Evolutionary conservation across 495 filamentous ascomycete genomes (phyloP).

Genomic region (Penicillium desertorum): DNA sequence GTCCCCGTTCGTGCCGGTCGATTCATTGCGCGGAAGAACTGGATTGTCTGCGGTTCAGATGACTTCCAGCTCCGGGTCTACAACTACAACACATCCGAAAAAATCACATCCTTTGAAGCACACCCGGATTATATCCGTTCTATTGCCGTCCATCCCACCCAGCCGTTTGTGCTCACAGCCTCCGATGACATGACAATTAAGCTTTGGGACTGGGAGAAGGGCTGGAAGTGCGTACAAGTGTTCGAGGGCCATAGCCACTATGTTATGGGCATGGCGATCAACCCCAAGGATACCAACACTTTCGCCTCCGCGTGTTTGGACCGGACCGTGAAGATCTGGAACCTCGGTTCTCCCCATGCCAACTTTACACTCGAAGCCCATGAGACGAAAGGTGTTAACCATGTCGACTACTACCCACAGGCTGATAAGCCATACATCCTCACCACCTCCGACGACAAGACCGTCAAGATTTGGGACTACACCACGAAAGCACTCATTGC

Average conservation of each 20-base stretch:
- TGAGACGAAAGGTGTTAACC: slow-evolving; percentile 97
- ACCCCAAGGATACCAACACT: slow-evolving; percentile 98
- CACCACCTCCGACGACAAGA: slow-evolving; percentile 92
- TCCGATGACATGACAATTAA: slow-evolving; percentile 99
- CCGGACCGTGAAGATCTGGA: slow-evolving; percentile 98
- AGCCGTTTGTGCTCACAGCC: slow-evolving; percentile 93
- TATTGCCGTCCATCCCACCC: slow-evolving; percentile 94
- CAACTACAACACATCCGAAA: slow-evolving; percentile 99
- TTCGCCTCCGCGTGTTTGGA: slow-evolving; percentile 97
- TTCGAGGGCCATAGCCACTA: slow-evolving; percentile 98
- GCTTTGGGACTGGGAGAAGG: slow-evolving; percentile 98
- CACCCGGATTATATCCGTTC: slow-evolving; percentile 99
- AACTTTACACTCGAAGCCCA: slow-evolving; percentile 97
- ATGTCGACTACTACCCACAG: slow-evolving; percentile 96
- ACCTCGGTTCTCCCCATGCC: slow-evolving; percentile 79
- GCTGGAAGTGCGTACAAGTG: slow-evolving; percentile 96
- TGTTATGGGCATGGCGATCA: slow-evolving; percentile 99
- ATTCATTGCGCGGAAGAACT: slow-evolving; percentile 97
- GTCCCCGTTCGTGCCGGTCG: slow-evolving; percentile 96
- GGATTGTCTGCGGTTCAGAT: slow-evolving; percentile 98
- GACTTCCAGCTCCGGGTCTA: slow-evolving; percentile 96
- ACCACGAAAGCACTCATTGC: slow-evolving; percentile 97
- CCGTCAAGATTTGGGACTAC: slow-evolving; percentile 97
- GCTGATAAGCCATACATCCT: slow-evolving; percentile 96
- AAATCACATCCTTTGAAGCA: slow-evolving; percentile 97